Evolutionary conservation across 73 alveolate species (phyloP).

Genomic region (Paramecium bursaria): DNA sequence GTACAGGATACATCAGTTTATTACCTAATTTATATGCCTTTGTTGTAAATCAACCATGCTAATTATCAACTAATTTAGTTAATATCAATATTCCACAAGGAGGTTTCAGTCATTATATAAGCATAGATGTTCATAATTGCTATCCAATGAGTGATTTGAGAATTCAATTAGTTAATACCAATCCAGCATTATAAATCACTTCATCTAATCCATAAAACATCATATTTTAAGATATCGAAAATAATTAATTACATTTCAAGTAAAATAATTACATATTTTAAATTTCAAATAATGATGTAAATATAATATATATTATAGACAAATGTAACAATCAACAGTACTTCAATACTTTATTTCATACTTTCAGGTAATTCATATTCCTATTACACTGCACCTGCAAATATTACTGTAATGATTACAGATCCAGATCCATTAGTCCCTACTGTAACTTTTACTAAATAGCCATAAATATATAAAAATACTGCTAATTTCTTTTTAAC

Average conservation of each 20-base stretch:
- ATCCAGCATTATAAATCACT: neutral
- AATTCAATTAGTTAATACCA: neutral
- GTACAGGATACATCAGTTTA: conserved; percentile 14
- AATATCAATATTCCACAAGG: neutral
- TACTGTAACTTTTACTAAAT: neutral
- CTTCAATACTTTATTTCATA: neutral
- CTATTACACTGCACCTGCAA: conserved; percentile 26
- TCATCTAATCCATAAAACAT: conserved; percentile 31
- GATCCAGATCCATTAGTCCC: neutral
- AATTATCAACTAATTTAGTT: neutral
- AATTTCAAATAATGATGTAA: conserved; percentile 20
- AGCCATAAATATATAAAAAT: conserved; percentile 36
- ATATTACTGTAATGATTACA: conserved; percentile 1
- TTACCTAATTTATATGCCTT: conserved; percentile 6
- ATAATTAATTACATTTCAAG: neutral
- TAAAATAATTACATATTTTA: conserved; percentile 8
- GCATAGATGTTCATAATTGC: neutral
- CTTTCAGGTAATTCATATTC: conserved; percentile 17
- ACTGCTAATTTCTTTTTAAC: neutral
- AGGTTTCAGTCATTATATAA: conserved; percentile 5
- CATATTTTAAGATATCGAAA: neutral
- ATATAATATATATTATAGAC: neutral
- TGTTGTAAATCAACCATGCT: neutral
- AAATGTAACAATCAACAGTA: too few relatives aligned
- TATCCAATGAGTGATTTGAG: conserved; percentile 47